Evolutionary conservation across 2,329 filamentous ascomycete genomes (phyloP), one percentile per base, ranked within the genome.

Genomic region (Calonectria henricotiae): DNA sequence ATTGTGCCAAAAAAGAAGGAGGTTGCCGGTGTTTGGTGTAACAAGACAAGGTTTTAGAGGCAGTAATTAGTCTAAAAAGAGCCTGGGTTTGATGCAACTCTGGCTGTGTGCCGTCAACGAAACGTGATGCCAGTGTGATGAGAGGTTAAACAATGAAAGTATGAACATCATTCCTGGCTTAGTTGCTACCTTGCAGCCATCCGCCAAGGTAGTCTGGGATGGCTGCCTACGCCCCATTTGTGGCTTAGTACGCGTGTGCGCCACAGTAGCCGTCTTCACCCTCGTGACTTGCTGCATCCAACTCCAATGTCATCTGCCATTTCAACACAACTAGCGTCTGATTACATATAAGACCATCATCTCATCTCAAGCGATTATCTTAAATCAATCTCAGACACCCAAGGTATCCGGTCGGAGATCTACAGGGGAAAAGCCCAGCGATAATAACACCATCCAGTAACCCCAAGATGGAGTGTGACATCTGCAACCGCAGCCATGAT

Each of bases 401-500:
- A 12, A 20, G 51, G 7, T 39, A 15, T 58, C 12, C 35, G 9
- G 20, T 27, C 43, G 51, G 62, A 63, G 54, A 44, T 49, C 61
- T 43, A 37, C 67, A 25, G 62, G 32, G 71, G 66, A 32, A 37
- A 25, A 60, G n/a, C n/a, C 44, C 62, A 58, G 66, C 71, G 69
- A 69, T 69, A 61, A 74, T 62, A 15, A 20, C 20, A 65, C 63
- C 30, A 30, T 15, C 25, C 55, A 27, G 35, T 55, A 66, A 37
- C 37, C 32, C 54, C 81, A 83, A 79, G 70, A 93, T 94, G 91
- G 89, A 89, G 79, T 94, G 92, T 84, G 87, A 90, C 80, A 89
- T 93, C 80, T 94, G 92, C 81, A 84, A 85, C 80, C 85, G 89
- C 77, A 80, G 83, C 77, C 85, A 89, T 81, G 86, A 88, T 73